A percentile compares a stretch with the other conserved stretches of the same genome.
phyloP scores from a whole-genome alignment of 2,329 filamentous ascomycete species.

The Verticillium nubilum region DNA sequence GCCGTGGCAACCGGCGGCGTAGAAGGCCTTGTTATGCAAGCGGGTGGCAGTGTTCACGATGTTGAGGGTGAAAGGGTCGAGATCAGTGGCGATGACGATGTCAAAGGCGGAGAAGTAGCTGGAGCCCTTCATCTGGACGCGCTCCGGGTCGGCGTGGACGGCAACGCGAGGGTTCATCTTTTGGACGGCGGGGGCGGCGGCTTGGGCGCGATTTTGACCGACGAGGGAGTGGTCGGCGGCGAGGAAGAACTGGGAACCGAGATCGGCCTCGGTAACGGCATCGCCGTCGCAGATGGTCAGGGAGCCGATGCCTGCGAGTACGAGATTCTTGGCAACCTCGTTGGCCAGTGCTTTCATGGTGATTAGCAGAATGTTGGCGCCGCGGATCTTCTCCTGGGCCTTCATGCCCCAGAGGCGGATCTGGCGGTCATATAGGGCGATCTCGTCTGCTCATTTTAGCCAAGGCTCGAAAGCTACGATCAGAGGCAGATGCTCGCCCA shows the following conservation, averaged over 20 bases:
- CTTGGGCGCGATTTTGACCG: constrained; percentile 79
- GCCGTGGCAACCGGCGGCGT: constrained; percentile 81
- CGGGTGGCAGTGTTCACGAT: constrained; percentile 84
- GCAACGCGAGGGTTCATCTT: constrained; percentile 86
- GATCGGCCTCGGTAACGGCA: constrained; percentile 68
- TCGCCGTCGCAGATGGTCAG: constrained; percentile 83
- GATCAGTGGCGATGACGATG: constrained; percentile 84
- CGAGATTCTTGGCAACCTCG: constrained; percentile 91
- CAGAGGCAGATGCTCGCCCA: constrained; percentile 7
- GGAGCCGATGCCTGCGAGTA: constrained; percentile 85
- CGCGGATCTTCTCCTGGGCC: constrained; percentile 88
- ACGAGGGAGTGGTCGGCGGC: constrained; percentile 58
- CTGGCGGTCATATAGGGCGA: constrained; percentile 94
- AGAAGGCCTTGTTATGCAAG: constrained; percentile 74
- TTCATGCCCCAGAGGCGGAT: constrained; percentile 96
- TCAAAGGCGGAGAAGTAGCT: constrained; percentile 77
- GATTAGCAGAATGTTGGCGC: constrained; percentile 83
- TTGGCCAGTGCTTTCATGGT: constrained; percentile 83
- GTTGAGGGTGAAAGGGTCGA: constrained; percentile 68
- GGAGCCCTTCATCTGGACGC: constrained; percentile 61
- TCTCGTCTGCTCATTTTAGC: constrained; percentile 63
- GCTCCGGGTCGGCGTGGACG: constrained; percentile 63
- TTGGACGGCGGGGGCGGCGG: constrained; percentile 70
- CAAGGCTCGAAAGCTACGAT: neutral
- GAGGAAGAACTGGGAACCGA: constrained; percentile 81